Evolutionary conservation across 768 basidiomycete genomes (phyloP).

Genomic region (Psilocybe azurescens): DNA sequence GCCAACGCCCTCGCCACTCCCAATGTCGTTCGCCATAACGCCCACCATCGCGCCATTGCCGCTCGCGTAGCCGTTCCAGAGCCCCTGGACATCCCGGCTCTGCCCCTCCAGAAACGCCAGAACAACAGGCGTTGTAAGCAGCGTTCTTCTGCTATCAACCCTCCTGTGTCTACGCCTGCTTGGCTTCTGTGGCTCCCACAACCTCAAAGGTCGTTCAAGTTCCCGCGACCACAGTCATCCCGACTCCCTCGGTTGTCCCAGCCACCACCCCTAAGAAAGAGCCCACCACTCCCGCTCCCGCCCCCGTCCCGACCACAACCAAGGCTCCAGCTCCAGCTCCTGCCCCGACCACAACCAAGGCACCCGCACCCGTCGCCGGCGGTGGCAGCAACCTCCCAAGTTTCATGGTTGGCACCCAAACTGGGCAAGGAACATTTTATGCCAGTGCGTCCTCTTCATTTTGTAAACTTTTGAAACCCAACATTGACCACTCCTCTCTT

Average conservation of each 20-base stretch:
- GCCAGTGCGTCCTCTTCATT: slow-evolving; percentile 35
- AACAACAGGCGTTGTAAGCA: slow-evolving; percentile 41
- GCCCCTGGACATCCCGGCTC: slow-evolving; percentile 25
- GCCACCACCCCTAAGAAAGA: slow-evolving; percentile 14
- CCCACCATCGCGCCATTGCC: slow-evolving; percentile 50
- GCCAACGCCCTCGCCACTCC: slow-evolving; percentile 44
- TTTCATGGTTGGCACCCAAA: slow-evolving; percentile 53
- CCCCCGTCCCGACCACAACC: slow-evolving; percentile 22
- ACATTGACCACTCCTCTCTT: slow-evolving; percentile 9
- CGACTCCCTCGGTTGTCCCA: slow-evolving; percentile 7
- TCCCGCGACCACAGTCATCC: slow-evolving; percentile 23
- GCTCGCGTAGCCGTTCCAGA: slow-evolving; percentile 45
- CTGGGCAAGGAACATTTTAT: slow-evolving; percentile 65
- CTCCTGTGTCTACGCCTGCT: slow-evolving; percentile 8
- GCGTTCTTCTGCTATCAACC: slow-evolving; percentile 25
- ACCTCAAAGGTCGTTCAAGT: slow-evolving; percentile 13
- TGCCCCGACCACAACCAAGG: slow-evolving; percentile 24
- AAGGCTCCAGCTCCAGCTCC: slow-evolving; percentile 1
- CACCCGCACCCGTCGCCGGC: slow-evolving; percentile 20
- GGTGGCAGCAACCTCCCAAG: slow-evolving; percentile 34
- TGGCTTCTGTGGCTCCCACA: slow-evolving; percentile 17
- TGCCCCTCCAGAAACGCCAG: slow-evolving; percentile 33
- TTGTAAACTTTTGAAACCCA: slow-evolving; percentile 5
- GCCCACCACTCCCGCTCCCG: slow-evolving; percentile 27
- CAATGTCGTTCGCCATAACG: slow-evolving; percentile 39